phyloP scores from a whole-genome alignment of 768 basidiomycete species.

The Tricholoma hemisulphureum region DNA sequence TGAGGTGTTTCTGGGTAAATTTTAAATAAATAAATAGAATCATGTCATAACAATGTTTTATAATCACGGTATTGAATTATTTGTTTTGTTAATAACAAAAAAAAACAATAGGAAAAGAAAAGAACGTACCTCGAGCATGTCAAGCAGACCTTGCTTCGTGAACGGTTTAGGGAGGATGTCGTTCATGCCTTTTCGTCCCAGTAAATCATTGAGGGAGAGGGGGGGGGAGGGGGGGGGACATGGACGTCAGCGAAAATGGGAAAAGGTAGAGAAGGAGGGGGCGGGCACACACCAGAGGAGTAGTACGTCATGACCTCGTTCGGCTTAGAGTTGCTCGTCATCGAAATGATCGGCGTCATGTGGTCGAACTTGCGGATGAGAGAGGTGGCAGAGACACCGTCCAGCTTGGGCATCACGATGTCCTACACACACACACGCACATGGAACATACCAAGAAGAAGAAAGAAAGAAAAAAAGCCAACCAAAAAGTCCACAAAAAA shows the following conservation, averaged over 20 bases:
- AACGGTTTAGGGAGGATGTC: constrained; percentile 97
- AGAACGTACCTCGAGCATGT: constrained; percentile 79
- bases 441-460: neutral
- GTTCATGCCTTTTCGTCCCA: constrained; percentile 98
- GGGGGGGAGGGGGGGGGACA: too few species aligned
- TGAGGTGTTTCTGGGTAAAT: constrained; percentile 84
- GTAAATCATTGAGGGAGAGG: too few species aligned
- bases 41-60: too few species aligned
- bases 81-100: too few species aligned
- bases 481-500: too few species aligned
- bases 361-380: constrained; percentile 93
- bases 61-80: too few species aligned
- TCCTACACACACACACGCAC: constrained; percentile 50
- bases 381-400: constrained; percentile 88
- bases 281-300: constrained; percentile 55
- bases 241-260: neutral
- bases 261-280: neutral
- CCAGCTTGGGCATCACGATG: constrained; percentile 90
- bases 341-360: constrained; percentile 95
- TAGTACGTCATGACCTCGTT: constrained; percentile 92
- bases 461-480: constrained; percentile 7
- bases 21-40: too few species aligned
- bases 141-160: constrained; percentile 86
- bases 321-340: constrained; percentile 94
- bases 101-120: neutral